Base-by-base conservation (phyloP, 306 rosid species). In the Amphicarpaea edgeworthii region DNA sequence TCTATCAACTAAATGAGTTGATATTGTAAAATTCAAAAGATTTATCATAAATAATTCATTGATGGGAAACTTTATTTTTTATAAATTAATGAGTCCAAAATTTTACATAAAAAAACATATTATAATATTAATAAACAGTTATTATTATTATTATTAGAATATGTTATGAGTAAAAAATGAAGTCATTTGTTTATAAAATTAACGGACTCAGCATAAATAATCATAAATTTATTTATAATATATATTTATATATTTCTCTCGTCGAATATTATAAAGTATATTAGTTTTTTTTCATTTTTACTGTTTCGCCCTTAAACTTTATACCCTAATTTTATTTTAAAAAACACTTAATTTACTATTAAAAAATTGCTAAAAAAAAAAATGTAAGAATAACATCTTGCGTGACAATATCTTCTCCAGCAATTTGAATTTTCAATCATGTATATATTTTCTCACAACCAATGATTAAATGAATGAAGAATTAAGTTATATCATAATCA, bases 171-270 rank as follows among this genome's bases (percentile, higher is more conserved):
- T 34, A 34, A 34, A 7, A 34, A 7, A 34, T 34, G 8, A 34
- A 6, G 40, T 34, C 9, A 6, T 34, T 34, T 34, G 9, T 34
- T 34, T 1, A 34, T 34, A 34, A 34, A 0, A 30, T 30, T 30
- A 30, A 30, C 5, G 37, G 37, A 3, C 37, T 3, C 5, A 30
- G 5, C 37, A 30, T 46, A 43, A 16, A 23, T 17, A 68, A 28
- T 68, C 43, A 28, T 68, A 46, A 28, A 3, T 26, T 50, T 68
- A 14, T 68, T 68, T 26, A 47, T 12, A 47, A 46, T 46, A 50
- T 8, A n/a, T 6, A 16, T 16, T 16, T 46, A 50, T 50, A 17
- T 17, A 0, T 50, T 16, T 50, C 4, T 50, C 24, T 17, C 26
- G 14, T 45, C 7, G 57, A 50, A 7, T 50, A 50, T 16, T 2